A percentile compares a stretch with the other conserved stretches of the same genome.
These are phyloP conservation scores for Neonectria punicea DNA, from an alignment of 2,329 filamentous ascomycete species.

Conservation along the genomic window DNA sequence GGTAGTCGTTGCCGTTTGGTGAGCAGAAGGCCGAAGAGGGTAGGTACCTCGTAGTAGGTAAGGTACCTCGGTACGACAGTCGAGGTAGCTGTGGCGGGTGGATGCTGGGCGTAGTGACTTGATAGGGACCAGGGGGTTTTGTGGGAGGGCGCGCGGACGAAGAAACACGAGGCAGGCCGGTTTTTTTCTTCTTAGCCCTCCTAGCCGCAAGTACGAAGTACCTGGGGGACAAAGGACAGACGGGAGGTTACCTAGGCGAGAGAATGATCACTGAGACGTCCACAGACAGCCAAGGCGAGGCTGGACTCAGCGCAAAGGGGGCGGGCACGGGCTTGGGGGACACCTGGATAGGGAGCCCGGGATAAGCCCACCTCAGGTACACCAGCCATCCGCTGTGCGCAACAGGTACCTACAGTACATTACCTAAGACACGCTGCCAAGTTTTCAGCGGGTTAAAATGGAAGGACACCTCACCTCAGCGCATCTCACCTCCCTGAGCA, in stretches of 20 bases:
- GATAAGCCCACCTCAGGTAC: not conserved
- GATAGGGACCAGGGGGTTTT: not conserved
- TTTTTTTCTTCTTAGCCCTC: not conserved
- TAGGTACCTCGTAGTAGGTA: not conserved
- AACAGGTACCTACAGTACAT: not conserved
- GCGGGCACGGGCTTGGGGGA: too few relatives aligned
- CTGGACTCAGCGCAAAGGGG: conserved; percentile 3
- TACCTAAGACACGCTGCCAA: not conserved
- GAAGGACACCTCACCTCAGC: conserved; percentile 23
- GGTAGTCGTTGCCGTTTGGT: conserved; percentile 24
- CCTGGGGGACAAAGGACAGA: not conserved
- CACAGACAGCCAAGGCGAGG: not conserved
- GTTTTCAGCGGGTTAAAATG: conserved; percentile 11
- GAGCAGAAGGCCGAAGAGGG: not conserved
- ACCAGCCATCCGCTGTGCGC: not conserved
- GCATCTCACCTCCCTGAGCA: conserved; percentile 10
- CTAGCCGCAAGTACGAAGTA: not conserved
- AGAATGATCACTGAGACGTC: not conserved
- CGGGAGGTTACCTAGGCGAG: not conserved
- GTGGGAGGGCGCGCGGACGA: conserved; percentile 2
- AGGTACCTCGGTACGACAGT: not conserved
- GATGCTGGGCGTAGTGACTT: conserved; percentile 1
- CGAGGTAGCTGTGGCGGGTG: not conserved
- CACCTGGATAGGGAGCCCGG: not conserved
- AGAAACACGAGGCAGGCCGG: conserved; percentile 12